Evolutionary conservation across 768 basidiomycete species (phyloP), one percentile per base, ranked within the genome.

Genomic region (Erythrobasidium yunnanense): DNA sequence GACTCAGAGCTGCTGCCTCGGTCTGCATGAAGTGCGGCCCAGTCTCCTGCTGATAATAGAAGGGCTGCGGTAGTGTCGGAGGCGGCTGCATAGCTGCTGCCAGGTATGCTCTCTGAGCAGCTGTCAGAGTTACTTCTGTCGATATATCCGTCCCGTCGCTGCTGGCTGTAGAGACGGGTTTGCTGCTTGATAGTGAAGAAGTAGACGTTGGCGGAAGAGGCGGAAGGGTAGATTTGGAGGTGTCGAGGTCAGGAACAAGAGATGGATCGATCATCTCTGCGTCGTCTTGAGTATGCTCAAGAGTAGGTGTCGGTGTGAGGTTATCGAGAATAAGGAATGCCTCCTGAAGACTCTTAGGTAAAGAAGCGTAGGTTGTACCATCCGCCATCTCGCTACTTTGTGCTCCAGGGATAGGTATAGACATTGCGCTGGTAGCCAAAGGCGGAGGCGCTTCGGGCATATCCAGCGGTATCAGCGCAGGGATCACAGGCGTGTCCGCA

Each of bases 321-420:
- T 51, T 63, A 49, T 63, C 60, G 42, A 63, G 60, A 2, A 51
- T 33, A 32, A 63, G 49, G 60, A 63, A 63, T 5, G 60, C 60
- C 22, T 63, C 60, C 32, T 63, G 60, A 17, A 63, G 27, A 22
- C 32, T 34, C 38, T 51, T 7, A 18, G 45, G 60, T 18, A 63
- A 25, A 2, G 60, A 46, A n/a, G 34, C 56, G 29, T 58, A 58
- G 7, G 25, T 33, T 27, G 23, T 51, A 29, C 42, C 60, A 23
- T 51, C 11, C 7, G 13, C 17, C 11, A 51, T 8, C 11, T 51
- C 17, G 49, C 49, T 25, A 8, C 17, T 25, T 51, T 51, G 49
- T 23, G 23, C 13, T 13, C 23, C 49, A 13, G 23, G 13, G 49
- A 51, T 51, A 51, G 49, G 13, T 15, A 51, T 51, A 8, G 49